Percentiles rank a stretch among this genome's conserved stretches.
phyloP scores from a whole-genome alignment of 23 red algal species.

The Chondrus crispus region DNA sequence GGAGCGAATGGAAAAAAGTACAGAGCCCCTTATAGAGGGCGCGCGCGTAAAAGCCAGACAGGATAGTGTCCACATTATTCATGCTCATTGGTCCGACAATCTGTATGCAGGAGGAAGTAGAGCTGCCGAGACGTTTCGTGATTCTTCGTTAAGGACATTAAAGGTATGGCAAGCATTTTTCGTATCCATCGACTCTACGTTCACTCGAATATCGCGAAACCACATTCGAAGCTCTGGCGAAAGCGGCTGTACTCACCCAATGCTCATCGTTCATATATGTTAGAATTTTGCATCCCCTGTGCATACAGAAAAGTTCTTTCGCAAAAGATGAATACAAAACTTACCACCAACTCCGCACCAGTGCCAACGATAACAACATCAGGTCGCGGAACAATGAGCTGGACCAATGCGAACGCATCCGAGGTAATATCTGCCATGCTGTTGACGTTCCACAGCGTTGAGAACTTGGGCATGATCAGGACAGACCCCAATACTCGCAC shows the following conservation, averaged over 20 bases:
- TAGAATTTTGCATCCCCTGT: too few species aligned
- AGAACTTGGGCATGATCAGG: constrained; percentile 45
- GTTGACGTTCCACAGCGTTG: constrained; percentile 58
- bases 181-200: constrained; percentile 57
- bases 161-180: constrained; percentile 75
- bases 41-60: too few species aligned
- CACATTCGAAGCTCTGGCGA: constrained; percentile 20
- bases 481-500: constrained; percentile 48
- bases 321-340: neutral
- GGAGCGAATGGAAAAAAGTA: too few species aligned
- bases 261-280: neutral
- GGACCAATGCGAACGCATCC: constrained; percentile 37
- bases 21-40: too few species aligned
- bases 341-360: constrained; percentile 30
- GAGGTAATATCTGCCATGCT: neutral
- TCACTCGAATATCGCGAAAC: constrained; percentile 34
- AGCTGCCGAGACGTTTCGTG: constrained; percentile 53
- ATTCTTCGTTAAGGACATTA: constrained; percentile 70
- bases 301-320: neutral
- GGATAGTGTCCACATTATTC: too few species aligned
- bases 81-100: too few species aligned
- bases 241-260: neutral
- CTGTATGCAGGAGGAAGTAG: constrained; percentile 25
- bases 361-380: constrained; percentile 51
- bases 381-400: constrained; percentile 44